phyloP scores from a whole-genome alignment of 441 rosid genomes.

The Erodium moschatum region DNA sequence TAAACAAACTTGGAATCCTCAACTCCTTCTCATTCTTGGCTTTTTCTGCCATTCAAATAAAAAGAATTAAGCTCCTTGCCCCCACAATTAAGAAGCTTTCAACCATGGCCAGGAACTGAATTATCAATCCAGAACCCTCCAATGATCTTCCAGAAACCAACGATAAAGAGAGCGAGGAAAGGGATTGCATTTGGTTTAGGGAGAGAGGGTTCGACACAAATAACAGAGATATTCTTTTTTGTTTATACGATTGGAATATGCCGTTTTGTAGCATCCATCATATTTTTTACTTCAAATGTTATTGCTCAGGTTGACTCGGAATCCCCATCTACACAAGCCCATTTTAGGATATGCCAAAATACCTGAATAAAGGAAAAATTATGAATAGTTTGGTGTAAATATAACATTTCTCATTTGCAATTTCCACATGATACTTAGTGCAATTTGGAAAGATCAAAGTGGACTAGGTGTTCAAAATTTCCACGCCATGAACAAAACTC shows the following conservation, averaged over 20 bases:
- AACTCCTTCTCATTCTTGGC: slow-evolving; percentile 29
- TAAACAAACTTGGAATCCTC: slow-evolving; percentile 48
- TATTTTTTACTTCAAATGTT: too few species aligned
- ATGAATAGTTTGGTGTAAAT: too few species aligned
- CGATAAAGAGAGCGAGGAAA: not conserved
- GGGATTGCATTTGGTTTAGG: not conserved
- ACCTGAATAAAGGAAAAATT: too few species aligned
- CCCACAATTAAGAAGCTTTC: not conserved
- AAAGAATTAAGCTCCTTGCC: not conserved
- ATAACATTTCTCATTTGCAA: too few species aligned
- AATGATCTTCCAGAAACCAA: not conserved
- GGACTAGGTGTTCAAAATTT: too few species aligned
- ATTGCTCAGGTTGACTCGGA: too few species aligned
- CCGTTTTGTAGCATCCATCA: slow-evolving; percentile 10
- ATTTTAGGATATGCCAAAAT: too few species aligned
- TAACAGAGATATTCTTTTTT: not conserved
- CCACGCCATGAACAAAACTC: too few species aligned
- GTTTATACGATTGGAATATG: not conserved
- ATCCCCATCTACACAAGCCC: too few species aligned
- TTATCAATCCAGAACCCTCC: not conserved
- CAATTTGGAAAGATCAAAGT: too few species aligned
- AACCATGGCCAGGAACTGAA: not conserved
- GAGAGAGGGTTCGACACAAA: slow-evolving; percentile 1
- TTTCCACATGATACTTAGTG: too few species aligned
- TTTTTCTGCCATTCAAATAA: too few species aligned